Percentiles rank a stretch among this genome's conserved stretches.
These are phyloP conservation scores for Ophiostoma novo-ulmi DNA, from an alignment of 2,329 filamentous ascomycete genomes.

Conservation along the genomic window DNA sequence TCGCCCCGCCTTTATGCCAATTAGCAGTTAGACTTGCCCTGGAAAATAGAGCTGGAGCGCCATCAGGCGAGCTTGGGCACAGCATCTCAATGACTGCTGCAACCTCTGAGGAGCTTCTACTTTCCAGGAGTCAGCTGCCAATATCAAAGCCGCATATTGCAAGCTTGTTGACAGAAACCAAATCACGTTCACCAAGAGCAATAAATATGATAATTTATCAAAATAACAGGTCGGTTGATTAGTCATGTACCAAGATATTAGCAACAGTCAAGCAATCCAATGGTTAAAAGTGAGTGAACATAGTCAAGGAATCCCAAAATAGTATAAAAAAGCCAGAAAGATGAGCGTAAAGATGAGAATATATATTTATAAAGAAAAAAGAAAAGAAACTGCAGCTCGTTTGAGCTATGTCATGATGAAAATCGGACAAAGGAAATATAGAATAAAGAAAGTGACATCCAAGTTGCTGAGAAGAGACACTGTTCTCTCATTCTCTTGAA, in stretches of 20 bases:
- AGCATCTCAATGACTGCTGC: not conserved
- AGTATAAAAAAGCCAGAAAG: not conserved
- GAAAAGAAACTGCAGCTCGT: not conserved
- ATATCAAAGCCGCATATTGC: not conserved
- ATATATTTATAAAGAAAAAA: not conserved
- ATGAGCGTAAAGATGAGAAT: not conserved
- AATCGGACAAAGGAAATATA: not conserved
- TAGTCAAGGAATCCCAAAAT: not conserved
- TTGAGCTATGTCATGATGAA: not conserved
- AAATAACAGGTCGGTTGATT: not conserved
- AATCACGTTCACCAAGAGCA: not conserved
- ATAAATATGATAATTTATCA: not conserved
- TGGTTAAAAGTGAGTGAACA: too few species aligned
- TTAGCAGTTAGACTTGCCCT: conserved; percentile 3
- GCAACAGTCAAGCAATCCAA: not conserved
- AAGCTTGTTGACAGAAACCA: not conserved
- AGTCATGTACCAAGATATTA: not conserved
- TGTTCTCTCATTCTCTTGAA: not conserved
- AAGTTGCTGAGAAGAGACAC: not conserved
- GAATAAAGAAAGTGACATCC: conserved; percentile 5
- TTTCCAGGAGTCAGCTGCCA: not conserved
- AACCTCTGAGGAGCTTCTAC: not conserved
- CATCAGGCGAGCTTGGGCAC: not conserved
- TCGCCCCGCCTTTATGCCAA: not conserved
- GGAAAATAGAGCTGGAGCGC: not conserved